Evolutionary conservation across 2,329 filamentous ascomycete species (phyloP), one percentile per base, ranked within the genome.

Genomic region (Eutypella sp.): DNA sequence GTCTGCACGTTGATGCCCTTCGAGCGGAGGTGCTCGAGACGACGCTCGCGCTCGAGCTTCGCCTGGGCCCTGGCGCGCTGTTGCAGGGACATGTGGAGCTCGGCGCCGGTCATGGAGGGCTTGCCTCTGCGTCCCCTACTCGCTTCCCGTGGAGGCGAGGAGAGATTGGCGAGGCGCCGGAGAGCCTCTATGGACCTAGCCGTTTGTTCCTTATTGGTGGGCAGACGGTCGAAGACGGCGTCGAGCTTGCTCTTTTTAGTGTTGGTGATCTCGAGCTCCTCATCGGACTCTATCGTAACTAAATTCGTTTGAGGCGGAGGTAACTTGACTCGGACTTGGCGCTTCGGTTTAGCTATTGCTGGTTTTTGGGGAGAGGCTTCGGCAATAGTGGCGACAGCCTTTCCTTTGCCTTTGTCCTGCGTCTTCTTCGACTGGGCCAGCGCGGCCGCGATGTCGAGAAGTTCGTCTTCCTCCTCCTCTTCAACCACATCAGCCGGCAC

Each of bases 1-100:
- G 88, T 96, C 63, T 91, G 85, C 16, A 97, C 74, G 20, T 85
- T 72, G 22, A 96, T 77, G 7, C 93, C 93, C 65, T 87, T 89
- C 10, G 85, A 84, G 58, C 80, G 82, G 34, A 99, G 76, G 55
- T 84, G 77, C 46, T 89, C 82, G 18, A 97, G 76, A 45, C 85
- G 85, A 54, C 88, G 84, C 48, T 88, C 81, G 44, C 89, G 83
- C 63, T 93, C 89, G 36, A 79, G 67, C 49, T 82, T 82, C 38
- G 90, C 91, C 66, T 99, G 93, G 49, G 85, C 77, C 38, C 88
- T 82, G 5, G 89, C 90, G 49, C 84, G 83, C 53, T 81, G 78
- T 31, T 85, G 74, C 7, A 97, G 70, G 27, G 73, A 76, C 9
- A 75, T 69, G 39, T 91, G 82, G 44, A 96, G 75, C 54, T 93